Evolutionary conservation across 768 basidiomycete species (phyloP).

Genomic region (Favolaschia claudopus): DNA sequence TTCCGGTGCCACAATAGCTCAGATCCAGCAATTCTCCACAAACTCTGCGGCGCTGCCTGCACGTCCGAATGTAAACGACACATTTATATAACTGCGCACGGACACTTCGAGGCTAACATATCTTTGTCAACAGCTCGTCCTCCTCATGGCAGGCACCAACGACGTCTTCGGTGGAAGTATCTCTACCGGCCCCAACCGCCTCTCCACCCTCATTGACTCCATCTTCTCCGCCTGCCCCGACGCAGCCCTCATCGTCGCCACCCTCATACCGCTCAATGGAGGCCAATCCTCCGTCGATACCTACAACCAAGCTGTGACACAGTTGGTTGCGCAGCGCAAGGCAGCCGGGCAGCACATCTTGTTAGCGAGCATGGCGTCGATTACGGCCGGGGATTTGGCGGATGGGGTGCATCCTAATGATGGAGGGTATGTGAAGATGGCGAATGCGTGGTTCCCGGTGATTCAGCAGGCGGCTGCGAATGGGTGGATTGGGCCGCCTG

Average conservation of each 20-base stretch:
- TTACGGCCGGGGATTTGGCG: slow-evolving; percentile 6
- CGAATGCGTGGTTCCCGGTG: slow-evolving; percentile 20
- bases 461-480: slow-evolving; percentile 16
- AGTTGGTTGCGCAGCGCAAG: slow-evolving; percentile 4
- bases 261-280: slow-evolving; percentile 12
- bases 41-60: slow-evolving; percentile 9
- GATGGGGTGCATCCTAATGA: slow-evolving; percentile 23
- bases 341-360: slow-evolving; percentile 25
- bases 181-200: not conserved
- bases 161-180: slow-evolving; percentile 8
- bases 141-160: slow-evolving; percentile 27
- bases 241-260: slow-evolving; percentile 19
- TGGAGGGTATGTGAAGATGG: slow-evolving; percentile 25
- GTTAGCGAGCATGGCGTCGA: slow-evolving; percentile 9
- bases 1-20: slow-evolving; percentile 12
- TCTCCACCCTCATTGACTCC: slow-evolving; percentile 13
- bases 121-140: slow-evolving; percentile 22
- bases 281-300: slow-evolving; percentile 9
- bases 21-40: slow-evolving; percentile 12
- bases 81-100: too few species aligned
- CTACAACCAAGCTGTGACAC: slow-evolving; percentile 14
- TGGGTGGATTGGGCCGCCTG: slow-evolving; percentile 23
- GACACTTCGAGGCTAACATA: too few species aligned
- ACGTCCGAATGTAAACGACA: not conserved
- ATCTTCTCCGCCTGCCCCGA: slow-evolving; percentile 17